Evolutionary conservation across 2,329 filamentous ascomycete genomes (phyloP).

Genomic region (Nigrospora osmanthi): DNA sequence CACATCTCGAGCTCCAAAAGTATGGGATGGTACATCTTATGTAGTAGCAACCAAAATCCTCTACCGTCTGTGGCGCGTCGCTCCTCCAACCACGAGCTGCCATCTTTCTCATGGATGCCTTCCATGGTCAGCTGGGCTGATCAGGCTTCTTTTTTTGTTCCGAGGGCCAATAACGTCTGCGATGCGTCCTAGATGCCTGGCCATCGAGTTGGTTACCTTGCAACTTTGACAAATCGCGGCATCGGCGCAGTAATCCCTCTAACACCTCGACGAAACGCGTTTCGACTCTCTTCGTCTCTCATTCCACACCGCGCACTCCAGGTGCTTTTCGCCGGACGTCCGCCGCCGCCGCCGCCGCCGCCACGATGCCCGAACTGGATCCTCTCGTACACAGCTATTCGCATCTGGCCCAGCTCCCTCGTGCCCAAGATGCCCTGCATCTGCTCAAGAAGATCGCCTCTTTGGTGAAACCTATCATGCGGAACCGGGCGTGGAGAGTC

Average conservation of each 20-base stretch:
- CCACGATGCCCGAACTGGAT: constrained; percentile 33
- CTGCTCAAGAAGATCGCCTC: constrained; percentile 76
- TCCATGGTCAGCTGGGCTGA: no score
- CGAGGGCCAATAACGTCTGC: no score
- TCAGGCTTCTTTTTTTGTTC: no score
- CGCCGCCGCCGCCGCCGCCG: not conserved
- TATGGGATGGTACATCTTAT: no score
- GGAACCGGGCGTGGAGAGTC: constrained; percentile 75
- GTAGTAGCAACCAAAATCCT: no score
- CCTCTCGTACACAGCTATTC: constrained; percentile 38
- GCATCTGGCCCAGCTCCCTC: constrained; percentile 38
- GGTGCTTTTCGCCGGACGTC: not conserved
- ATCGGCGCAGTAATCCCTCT: not conserved
- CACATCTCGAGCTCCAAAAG: no score
- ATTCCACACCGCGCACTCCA: not conserved
- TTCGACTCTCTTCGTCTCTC: not conserved
- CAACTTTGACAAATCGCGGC: not conserved
- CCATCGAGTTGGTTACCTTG: not conserved
- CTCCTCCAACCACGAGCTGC: no score
- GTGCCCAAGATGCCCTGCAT: constrained; percentile 42
- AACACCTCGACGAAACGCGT: not conserved
- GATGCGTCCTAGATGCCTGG: no score
- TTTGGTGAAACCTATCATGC: constrained; percentile 91
- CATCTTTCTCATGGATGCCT: no score
- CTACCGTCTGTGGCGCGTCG: no score